Percentiles rank a stretch among this genome's conserved stretches.
phyloP scores from a whole-genome alignment of 2,329 filamentous ascomycete genomes.

The Tetracladium maxilliforme region DNA sequence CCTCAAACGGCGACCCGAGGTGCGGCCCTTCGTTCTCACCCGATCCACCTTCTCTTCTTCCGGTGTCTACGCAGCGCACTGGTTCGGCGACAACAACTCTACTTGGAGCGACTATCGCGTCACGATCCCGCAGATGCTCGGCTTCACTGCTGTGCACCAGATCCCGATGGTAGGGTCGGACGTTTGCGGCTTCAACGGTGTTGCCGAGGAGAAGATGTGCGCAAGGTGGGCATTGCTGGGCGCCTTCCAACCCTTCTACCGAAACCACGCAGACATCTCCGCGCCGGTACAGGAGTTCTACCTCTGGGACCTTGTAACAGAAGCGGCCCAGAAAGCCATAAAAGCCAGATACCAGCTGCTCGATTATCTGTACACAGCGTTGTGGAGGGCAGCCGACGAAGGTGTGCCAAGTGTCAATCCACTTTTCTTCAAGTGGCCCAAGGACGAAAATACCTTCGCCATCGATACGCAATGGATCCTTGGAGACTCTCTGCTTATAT shows the following conservation, averaged over 20 bases:
- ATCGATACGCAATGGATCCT: slow-evolving; percentile 61
- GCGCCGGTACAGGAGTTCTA: slow-evolving; percentile 57
- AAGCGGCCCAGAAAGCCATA: slow-evolving; percentile 53
- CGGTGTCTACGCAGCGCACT: slow-evolving; percentile 66
- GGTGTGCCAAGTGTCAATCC: slow-evolving; percentile 61
- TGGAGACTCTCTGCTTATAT: slow-evolving; percentile 48
- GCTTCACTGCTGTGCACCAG: slow-evolving; percentile 59
- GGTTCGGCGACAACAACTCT: slow-evolving; percentile 64
- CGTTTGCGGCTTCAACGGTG: slow-evolving; percentile 56
- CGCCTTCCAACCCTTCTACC: slow-evolving; percentile 67
- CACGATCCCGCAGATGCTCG: slow-evolving; percentile 64
- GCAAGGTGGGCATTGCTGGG: slow-evolving; percentile 59
- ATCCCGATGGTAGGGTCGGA: slow-evolving; percentile 66
- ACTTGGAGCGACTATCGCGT: slow-evolving; percentile 59
- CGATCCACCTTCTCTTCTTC: slow-evolving; percentile 69
- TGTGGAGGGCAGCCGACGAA: slow-evolving; percentile 48
- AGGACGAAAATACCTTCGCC: slow-evolving; percentile 51
- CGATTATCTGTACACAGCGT: slow-evolving; percentile 64
- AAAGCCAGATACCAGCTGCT: slow-evolving; percentile 54
- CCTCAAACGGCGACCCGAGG: slow-evolving; percentile 43
- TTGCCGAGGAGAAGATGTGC: slow-evolving; percentile 55
- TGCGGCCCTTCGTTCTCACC: slow-evolving; percentile 73
- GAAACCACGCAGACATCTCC: slow-evolving; percentile 56
- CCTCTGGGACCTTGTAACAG: slow-evolving; percentile 48
- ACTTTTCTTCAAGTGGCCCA: slow-evolving; percentile 59